Base-by-base conservation (phyloP, 2,329 filamentous ascomycete genomes). In the Fusarium illudens region DNA sequence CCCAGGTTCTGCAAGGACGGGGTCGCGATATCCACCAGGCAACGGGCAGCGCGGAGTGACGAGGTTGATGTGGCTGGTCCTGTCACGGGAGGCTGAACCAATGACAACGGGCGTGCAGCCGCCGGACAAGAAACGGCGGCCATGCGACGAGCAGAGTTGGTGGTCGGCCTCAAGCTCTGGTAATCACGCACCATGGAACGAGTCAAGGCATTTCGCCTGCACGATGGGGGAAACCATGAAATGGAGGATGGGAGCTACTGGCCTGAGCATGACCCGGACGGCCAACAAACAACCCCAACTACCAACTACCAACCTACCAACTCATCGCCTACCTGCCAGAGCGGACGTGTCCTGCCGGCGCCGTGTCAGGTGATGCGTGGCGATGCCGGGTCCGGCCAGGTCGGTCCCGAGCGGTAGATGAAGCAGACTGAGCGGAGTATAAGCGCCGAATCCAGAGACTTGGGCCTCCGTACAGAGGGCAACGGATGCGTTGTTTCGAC, bases 181-280 rank as follows among this genome's bases (percentile, higher is more conserved):
- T 55, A 70, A 58, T 68, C 68, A 66, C 66, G 60, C 64, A 68
- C 56, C 64, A 72, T 71, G 61, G 68, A 62, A 70, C 36, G 64
- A 72, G 64, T 63, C 60, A 56, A 63, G 57, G 37, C 36, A 32
- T 22, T 60, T 71, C 25, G 60, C 67, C 63, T 70, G 48, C 48
- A 61, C 55, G 42, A 12, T 62, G 60, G 60, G 58, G 58, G 70
- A 27, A 46, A 46, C 22, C 15, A 46, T 46, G n/a, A 22, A n/a
- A 22, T 27, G 39, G n/a, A 27, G 39, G 39, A 46, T 46, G 39
- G 39, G 39, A 27, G 39, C 39, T 44, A 44, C 39, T 11, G 20
- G 39, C 15, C 22, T 44, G 39, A 25, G 39, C 39, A 27, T 46
- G 22, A 32, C 25, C 22, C 15, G 37, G 36, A 44, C 19, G 36